Evolutionary conservation across 768 basidiomycete species (phyloP).

Genomic region (Austroboletus eburneus): DNA sequence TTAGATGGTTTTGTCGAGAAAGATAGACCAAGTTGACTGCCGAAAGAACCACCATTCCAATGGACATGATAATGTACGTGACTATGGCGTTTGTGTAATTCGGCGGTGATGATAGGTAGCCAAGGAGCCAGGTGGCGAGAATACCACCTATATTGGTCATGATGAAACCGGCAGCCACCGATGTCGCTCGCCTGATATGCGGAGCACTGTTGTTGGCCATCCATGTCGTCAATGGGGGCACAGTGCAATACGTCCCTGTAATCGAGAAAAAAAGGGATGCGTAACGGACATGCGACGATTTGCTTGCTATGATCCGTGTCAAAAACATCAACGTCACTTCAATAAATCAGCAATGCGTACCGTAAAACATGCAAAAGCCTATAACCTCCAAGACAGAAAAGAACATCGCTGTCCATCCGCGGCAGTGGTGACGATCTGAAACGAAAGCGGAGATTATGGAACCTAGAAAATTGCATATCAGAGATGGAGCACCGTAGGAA

Average conservation of each 20-base stretch:
- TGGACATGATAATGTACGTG: conserved; percentile 34
- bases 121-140: conserved; percentile 57
- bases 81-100: conserved; percentile 46
- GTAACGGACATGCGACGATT: conserved; percentile 43
- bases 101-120: conserved; percentile 45
- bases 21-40: conserved; percentile 40
- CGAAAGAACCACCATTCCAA: conserved; percentile 36
- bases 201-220: conserved; percentile 59
- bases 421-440: conserved; percentile 50
- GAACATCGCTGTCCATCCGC: conserved; percentile 45
- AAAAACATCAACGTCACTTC: not conserved
- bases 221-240: conserved; percentile 55
- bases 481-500: not conserved
- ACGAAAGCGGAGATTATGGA: conserved; percentile 43
- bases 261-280: conserved; percentile 55
- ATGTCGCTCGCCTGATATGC: conserved; percentile 52
- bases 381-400: conserved; percentile 40
- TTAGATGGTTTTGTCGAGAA: conserved; percentile 41
- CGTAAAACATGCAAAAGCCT: conserved; percentile 56
- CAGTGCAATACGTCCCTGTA: conserved; percentile 48
- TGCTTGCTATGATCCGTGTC: conserved; percentile 14
- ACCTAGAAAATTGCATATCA: conserved; percentile 23
- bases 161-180: conserved; percentile 54
- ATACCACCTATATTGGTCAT: conserved; percentile 59
- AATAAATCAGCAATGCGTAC: conserved; percentile 29